Base-by-base conservation (phyloP, 2,329 filamentous ascomycete species). In the Tolypocladium ovalisporum region DNA sequence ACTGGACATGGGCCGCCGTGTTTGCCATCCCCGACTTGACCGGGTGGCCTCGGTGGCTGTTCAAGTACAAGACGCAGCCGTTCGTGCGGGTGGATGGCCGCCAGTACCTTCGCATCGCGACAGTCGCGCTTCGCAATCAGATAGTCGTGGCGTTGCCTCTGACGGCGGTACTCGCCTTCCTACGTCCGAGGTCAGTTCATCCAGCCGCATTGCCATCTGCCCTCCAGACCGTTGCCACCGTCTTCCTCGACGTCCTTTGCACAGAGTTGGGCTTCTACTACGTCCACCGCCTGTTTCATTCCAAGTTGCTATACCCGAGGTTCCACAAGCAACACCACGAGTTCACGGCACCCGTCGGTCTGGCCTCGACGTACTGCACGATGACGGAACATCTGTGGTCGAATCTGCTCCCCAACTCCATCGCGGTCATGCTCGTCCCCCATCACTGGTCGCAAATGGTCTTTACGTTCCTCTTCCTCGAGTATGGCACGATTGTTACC, bases 291-390 rank as follows among this genome's bases (percentile, higher is more conserved):
- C 59, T 76, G 12, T 70, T 82, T 22, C 79, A 81, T 64, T 64
- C 68, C 10, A 75, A 71, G 1, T 58, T 56, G 12, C 64, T 79
- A 12, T 81, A 81, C 70, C 63, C 65, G 15, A 62, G 62, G 35
- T 74, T 81, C 60, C 79, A 81, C 69, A 80, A 80, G 58, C 70
- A 70, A 42, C 79, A 82, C 64, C 79, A 82, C 68, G 68, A 69
- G 34, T 81, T 80, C 67, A 76, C 74, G 0, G 76, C 78, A 1
- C 79, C 78, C 2, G 73, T 82, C 4, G 75, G 76, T 0, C 66
- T 81, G 3, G 73, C 79, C 0, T 74, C 78, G 1, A 76, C 80
- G 58, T 81, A 79, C 60, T 77, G 77, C 1, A 78, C 79, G 60
- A 76, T 77, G 1, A 61, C 77, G 37, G 79, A 81, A 64, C 77